Evolutionary conservation across 768 basidiomycete species (phyloP).

Genomic region (Naematelia aurantialba): DNA sequence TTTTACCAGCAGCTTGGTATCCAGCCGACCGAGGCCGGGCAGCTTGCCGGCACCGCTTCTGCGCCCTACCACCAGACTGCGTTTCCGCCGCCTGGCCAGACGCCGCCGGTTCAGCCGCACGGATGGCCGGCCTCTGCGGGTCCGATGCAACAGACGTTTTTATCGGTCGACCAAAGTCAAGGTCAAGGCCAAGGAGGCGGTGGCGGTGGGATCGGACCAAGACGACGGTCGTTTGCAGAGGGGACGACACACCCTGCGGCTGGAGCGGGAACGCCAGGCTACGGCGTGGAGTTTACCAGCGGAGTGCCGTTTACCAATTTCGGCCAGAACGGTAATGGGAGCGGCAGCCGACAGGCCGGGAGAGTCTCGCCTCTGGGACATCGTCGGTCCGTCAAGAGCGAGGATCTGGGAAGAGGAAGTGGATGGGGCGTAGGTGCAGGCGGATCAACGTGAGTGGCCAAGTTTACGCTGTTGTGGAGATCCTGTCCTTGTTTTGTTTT

Average conservation of each 20-base stretch:
- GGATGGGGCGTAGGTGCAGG: conserved; percentile 42
- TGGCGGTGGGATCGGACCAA: not conserved
- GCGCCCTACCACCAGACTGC: conserved; percentile 32
- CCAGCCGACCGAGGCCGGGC: conserved; percentile 16
- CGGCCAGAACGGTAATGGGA: too few relatives aligned
- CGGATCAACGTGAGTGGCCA: conserved; percentile 43
- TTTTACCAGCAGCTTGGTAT: conserved; percentile 39
- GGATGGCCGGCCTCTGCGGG: conserved; percentile 18
- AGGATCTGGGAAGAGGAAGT: conserved; percentile 56
- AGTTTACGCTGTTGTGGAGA: not conserved
- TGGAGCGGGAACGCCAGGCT: conserved; percentile 42
- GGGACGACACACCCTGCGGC: conserved; percentile 37
- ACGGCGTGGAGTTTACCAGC: conserved; percentile 33
- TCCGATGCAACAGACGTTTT: conserved; percentile 14
- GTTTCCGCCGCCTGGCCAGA: conserved; percentile 19
- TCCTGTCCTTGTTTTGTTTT: too few relatives aligned
- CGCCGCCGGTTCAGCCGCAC: not conserved
- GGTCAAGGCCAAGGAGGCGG: conserved; percentile 1
- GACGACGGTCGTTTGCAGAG: conserved; percentile 30
- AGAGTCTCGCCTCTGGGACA: conserved; percentile 50
- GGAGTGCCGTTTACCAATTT: conserved; percentile 10
- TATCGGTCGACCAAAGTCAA: conserved; percentile 7
- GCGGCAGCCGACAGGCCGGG: conserved; percentile 13
- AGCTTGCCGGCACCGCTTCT: conserved; percentile 26
- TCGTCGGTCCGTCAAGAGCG: conserved; percentile 60